Base-by-base conservation (phyloP, 495 filamentous ascomycete species). In the Glutinoglossum americanum region DNA sequence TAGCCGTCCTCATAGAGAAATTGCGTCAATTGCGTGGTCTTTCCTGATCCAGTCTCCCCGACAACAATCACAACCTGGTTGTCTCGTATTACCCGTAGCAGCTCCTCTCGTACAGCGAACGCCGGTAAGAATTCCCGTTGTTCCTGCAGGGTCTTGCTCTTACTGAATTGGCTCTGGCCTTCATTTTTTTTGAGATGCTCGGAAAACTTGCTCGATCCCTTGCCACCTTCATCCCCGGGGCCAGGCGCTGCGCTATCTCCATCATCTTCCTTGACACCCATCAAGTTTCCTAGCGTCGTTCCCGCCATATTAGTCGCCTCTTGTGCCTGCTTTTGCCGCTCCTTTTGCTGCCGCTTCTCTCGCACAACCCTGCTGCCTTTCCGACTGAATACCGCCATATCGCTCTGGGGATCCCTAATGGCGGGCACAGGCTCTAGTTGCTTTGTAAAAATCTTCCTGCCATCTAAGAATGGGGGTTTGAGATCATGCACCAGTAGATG, bases 31-130 rank as follows among this genome's bases (percentile, higher is more conserved):
- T 97, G 90, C 5, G 90, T 97, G 1, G 90, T 97, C 66, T 97
- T 97, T 45, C 90, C 90, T 1, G 90, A 97, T 0, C 90, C 90
- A 0, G 90, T 97, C 70, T 97, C 89, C 48, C 90, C 93, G 35
- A 99, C 87, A 6, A 97, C 92, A 59, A 99, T 87, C 37, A 94
- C 77, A 33, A 99, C 93, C 66, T 97, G 93, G 66, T 96, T 96
- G 67, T 99, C 92, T 37, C 90, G 78, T 63, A 99, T 93, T 13
- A 97, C 87, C 59, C 88, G 79, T 56, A 99, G 64, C n/a, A 97
- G 72, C 62, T 99, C 92, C 68, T 99, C 93, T 39, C 93, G 76
- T 23, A 99, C 93, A 0, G 93, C 93, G 72, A 99, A 99, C 1
- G 93, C 93, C 11, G 93, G 93, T 2, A 99, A 73, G 66, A 77